phyloP scores from a whole-genome alignment of 345 rosid genomes.

The Conringia planisiliqua region DNA sequence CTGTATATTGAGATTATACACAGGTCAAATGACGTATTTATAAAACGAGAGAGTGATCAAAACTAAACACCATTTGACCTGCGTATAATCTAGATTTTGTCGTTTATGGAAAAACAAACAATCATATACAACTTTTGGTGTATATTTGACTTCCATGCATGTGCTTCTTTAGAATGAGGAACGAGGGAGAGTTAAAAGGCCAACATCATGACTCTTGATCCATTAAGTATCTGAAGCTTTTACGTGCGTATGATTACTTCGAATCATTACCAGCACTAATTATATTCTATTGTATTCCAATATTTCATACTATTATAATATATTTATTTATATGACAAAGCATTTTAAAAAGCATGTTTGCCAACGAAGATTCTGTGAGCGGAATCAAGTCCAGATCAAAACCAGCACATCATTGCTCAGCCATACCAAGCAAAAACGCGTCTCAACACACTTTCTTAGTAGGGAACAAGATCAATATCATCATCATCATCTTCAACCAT shows the following conservation, averaged over 20 bases:
- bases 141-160: conserved; percentile 11
- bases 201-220: conserved; percentile 18
- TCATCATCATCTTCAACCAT: conserved; percentile 6
- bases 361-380: conserved; percentile 27
- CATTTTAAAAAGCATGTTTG: conserved; percentile 16
- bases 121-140: conserved; percentile 10
- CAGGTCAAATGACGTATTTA: background rate
- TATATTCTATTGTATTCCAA: background rate
- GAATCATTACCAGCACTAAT: conserved; percentile 18
- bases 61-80: background rate
- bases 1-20: background rate
- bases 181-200: conserved; percentile 4
- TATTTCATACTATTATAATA: background rate
- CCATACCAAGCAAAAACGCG: conserved; percentile 19
- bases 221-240: background rate
- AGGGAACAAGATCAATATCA: background rate
- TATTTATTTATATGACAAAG: background rate
- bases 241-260: conserved; percentile 32
- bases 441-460: background rate
- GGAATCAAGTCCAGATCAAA: conserved; percentile 21
- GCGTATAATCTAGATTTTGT: background rate
- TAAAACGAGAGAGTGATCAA: background rate
- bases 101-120: background rate
- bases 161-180: conserved; percentile 8
- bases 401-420: conserved; percentile 24